phyloP scores from a whole-genome alignment of 139 green algal species.

The Diplosphaera chodatii region DNA sequence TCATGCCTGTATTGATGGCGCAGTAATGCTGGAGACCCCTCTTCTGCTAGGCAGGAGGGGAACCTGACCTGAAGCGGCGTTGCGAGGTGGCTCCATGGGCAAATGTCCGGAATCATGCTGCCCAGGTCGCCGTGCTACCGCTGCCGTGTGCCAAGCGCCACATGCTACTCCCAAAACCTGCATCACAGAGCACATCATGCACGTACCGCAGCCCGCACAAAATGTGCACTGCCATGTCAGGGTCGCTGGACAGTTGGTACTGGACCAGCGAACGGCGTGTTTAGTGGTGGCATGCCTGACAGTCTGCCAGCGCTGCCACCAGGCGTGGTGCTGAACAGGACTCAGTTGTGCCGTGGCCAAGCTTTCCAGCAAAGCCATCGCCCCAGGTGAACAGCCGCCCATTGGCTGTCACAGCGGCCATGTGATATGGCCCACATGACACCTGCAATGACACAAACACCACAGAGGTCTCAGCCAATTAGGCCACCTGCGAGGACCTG shows the following conservation, averaged over 20 bases:
- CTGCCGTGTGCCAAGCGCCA: slow-evolving; percentile 89
- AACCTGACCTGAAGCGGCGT: background rate
- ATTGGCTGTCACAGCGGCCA: slow-evolving; percentile 50
- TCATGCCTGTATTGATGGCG: too few species aligned
- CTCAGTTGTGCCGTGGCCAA: slow-evolving; percentile 68
- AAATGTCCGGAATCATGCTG: background rate
- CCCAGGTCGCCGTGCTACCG: slow-evolving; percentile 26
- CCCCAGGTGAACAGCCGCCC: slow-evolving; percentile 89
- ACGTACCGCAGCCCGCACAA: too few species aligned
- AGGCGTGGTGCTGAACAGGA: slow-evolving; percentile 19
- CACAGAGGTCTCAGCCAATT: too few species aligned
- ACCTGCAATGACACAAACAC: slow-evolving; percentile 35
- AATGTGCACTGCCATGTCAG: too few species aligned
- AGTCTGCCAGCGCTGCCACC: slow-evolving; percentile 12
- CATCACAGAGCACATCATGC: background rate
- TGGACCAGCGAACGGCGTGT: too few species aligned
- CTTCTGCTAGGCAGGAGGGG: too few species aligned
- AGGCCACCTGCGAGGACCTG: too few species aligned
- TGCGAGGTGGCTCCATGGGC: background rate
- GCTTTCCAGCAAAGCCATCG: slow-evolving; percentile 78
- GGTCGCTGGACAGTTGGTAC: too few species aligned
- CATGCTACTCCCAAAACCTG: slow-evolving; percentile 62
- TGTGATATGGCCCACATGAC: slow-evolving; percentile 85
- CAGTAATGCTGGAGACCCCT: too few species aligned
- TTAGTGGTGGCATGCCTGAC: background rate